phyloP scores from a whole-genome alignment of 768 basidiomycete genomes.

The Auricularia sp. region DNA sequence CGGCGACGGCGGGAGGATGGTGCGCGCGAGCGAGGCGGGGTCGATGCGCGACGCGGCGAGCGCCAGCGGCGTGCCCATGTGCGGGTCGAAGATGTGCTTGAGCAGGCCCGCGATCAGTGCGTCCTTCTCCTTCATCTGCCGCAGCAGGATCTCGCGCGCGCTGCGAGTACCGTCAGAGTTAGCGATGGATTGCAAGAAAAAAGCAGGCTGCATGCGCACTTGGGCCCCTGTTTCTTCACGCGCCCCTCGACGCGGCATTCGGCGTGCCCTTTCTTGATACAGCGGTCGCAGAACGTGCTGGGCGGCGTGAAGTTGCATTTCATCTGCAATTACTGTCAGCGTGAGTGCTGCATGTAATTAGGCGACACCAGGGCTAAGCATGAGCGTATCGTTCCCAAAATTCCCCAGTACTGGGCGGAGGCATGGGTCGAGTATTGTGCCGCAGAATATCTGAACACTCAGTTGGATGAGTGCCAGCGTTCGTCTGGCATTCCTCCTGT shows the following conservation, averaged over 20 bases:
- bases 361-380: too few species aligned
- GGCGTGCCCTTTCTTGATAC: neutral
- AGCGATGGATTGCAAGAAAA: neutral
- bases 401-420: too few species aligned
- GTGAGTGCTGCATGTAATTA: too few species aligned
- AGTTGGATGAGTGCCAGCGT: too few species aligned
- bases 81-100: neutral
- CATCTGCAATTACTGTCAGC: neutral
- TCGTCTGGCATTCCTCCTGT: too few species aligned
- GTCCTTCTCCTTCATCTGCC: neutral
- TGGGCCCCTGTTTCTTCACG: neutral
- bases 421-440: too few species aligned
- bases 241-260: neutral
- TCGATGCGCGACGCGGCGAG: neutral
- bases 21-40: neutral
- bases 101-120: neutral
- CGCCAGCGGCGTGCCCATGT: neutral
- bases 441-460: too few species aligned
- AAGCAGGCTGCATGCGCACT: neutral
- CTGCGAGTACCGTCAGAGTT: neutral
- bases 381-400: too few species aligned
- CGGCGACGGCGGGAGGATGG: neutral
- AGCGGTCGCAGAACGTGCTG: neutral
- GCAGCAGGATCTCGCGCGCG: neutral
- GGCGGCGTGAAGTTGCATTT: neutral